Evolutionary conservation across 1,284 basidiomycete genomes (phyloP).

Genomic region (Cystobasidium slooffiae): DNA sequence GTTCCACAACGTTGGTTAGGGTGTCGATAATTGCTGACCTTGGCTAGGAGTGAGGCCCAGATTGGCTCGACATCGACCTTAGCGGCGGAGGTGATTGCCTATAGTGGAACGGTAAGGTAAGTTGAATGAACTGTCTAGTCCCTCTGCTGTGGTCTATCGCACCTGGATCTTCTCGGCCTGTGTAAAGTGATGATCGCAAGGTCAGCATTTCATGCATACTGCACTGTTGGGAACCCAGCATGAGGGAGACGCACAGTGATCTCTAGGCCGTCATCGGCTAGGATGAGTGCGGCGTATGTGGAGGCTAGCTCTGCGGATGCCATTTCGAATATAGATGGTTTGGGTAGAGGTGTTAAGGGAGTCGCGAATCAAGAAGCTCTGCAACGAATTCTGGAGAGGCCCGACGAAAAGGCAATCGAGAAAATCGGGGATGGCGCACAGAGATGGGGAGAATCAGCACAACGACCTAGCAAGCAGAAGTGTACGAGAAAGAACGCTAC

Average conservation of each 20-base stretch:
- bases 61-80: constrained; percentile 89
- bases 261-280: constrained; percentile 94
- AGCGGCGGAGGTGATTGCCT: constrained; percentile 78
- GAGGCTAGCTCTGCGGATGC: constrained; percentile 72
- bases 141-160: constrained; percentile 49
- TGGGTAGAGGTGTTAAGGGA: constrained; percentile 11
- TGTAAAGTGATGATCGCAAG: constrained; percentile 15
- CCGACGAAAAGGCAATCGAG: constrained; percentile 12
- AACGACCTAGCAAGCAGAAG: neutral
- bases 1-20: neutral
- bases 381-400: constrained; percentile 30
- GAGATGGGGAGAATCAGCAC: neutral
- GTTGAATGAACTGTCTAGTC: neutral
- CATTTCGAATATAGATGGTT: constrained; percentile 24
- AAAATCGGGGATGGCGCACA: neutral
- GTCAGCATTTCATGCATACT: neutral
- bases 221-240: neutral
- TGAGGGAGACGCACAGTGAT: constrained; percentile 78
- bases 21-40: constrained; percentile 57
- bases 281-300: constrained; percentile 91
- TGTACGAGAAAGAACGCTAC: neutral
- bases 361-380: constrained; percentile 32
- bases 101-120: neutral
- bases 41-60: constrained; percentile 95
- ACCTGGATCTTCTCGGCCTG: constrained; percentile 46